phyloP scores from a whole-genome alignment of 2,329 filamentous ascomycete species.

The Penicillium sp. region DNA sequence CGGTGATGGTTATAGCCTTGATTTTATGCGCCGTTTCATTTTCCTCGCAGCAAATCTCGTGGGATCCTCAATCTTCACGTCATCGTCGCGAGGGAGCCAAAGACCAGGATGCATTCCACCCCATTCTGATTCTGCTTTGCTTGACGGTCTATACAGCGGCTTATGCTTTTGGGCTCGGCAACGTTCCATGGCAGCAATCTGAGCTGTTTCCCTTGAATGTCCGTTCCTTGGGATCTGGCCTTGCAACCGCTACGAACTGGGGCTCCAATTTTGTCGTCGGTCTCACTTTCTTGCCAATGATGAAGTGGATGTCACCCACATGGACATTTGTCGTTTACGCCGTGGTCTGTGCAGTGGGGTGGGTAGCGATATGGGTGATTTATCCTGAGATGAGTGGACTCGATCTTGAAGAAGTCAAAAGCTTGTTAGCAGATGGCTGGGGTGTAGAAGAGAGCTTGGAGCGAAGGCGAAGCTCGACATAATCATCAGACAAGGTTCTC shows the following conservation, averaged over 20 bases:
- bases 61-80: slow-evolving; percentile 14
- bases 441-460: slow-evolving; percentile 56
- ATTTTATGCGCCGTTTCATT: slow-evolving; percentile 71
- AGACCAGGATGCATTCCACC: slow-evolving; percentile 32
- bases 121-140: slow-evolving; percentile 63
- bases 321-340: slow-evolving; percentile 84
- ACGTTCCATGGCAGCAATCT: slow-evolving; percentile 94
- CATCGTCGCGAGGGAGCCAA: slow-evolving; percentile 24
- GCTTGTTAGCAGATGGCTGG: slow-evolving; percentile 69
- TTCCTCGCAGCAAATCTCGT: slow-evolving; percentile 55
- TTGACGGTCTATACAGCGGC: slow-evolving; percentile 81
- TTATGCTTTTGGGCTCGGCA: slow-evolving; percentile 84
- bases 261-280: slow-evolving; percentile 80
- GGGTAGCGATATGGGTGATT: slow-evolving; percentile 65
- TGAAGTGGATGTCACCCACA: slow-evolving; percentile 68
- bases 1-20: slow-evolving; percentile 76
- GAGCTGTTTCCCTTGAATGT: slow-evolving; percentile 75
- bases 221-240: slow-evolving; percentile 60
- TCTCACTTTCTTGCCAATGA: slow-evolving; percentile 82
- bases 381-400: slow-evolving; percentile 86
- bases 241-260: slow-evolving; percentile 79
- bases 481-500: too few species aligned
- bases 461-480: too few species aligned
- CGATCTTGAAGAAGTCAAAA: slow-evolving; percentile 74
- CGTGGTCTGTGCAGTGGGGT: slow-evolving; percentile 63